phyloP scores from a whole-genome alignment of 345 rosid species.

The Gossypium stocksii region DNA sequence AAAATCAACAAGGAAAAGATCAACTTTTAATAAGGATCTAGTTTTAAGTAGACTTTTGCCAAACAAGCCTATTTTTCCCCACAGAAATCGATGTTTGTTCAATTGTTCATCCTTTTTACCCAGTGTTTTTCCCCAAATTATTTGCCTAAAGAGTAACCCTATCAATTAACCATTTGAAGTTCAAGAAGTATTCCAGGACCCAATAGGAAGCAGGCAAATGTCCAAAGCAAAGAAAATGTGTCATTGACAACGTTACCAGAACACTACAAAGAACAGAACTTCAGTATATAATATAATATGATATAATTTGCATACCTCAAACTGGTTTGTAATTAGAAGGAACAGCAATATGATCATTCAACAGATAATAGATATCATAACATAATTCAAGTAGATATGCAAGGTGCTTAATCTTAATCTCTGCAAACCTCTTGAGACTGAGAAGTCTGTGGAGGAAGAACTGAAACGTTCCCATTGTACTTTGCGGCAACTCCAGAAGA shows the following conservation, averaged over 20 bases:
- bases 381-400: neutral
- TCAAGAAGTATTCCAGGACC: neutral
- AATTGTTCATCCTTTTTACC: no score
- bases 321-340: neutral
- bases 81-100: no score
- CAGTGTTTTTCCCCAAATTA: neutral
- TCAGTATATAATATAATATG: neutral
- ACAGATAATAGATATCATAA: neutral
- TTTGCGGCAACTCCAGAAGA: slow-evolving; percentile 65
- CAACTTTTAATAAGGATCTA: no score
- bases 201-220: neutral
- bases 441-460: slow-evolving; percentile 68
- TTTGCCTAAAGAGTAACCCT: neutral
- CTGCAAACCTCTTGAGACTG: slow-evolving; percentile 82
- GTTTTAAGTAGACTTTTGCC: no score
- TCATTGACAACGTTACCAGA: neutral
- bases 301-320: neutral
- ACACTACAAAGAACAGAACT: neutral
- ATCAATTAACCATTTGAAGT: neutral
- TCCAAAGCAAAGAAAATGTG: neutral
- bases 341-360: neutral
- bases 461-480: slow-evolving; percentile 69
- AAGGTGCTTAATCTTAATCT: slow-evolving; percentile 13
- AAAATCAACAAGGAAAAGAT: no score
- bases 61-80: no score